These are phyloP conservation scores for Clarireedia sp. DNA, from an alignment of 2,329 filamentous ascomycete genomes.

Conservation along the genomic window DNA sequence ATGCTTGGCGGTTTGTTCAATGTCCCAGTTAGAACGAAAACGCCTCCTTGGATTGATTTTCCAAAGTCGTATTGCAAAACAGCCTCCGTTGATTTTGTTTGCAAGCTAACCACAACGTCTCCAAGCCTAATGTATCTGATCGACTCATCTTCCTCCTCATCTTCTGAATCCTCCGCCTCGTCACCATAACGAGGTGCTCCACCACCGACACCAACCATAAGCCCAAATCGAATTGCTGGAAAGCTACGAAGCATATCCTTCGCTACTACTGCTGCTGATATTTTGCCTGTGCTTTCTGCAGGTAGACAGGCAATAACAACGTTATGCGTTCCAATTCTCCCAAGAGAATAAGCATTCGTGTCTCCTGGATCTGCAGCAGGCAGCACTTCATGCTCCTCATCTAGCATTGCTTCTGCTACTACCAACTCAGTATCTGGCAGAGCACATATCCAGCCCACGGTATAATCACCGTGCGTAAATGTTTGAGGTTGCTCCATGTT, in stretches of 20 bases:
- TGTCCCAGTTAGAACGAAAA: not conserved
- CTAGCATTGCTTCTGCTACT: slow-evolving; percentile 15
- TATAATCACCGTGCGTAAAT: slow-evolving; percentile 9
- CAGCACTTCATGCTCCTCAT: slow-evolving; percentile 16
- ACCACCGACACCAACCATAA: slow-evolving; percentile 39
- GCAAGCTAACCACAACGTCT: slow-evolving; percentile 14
- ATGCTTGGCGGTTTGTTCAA: slow-evolving; percentile 1
- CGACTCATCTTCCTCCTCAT: slow-evolving; percentile 5
- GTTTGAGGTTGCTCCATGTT: not conserved
- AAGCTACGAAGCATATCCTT: slow-evolving; percentile 24
- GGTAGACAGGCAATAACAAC: slow-evolving; percentile 19
- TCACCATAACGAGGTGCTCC: slow-evolving; percentile 17
- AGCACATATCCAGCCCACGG: slow-evolving; percentile 21
- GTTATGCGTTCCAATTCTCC: slow-evolving; percentile 15
- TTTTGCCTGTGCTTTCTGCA: slow-evolving; percentile 22
- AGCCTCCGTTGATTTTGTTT: slow-evolving; percentile 8
- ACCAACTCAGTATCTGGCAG: slow-evolving; percentile 14
- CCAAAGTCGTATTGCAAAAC: slow-evolving; percentile 26
- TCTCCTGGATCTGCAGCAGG: slow-evolving; percentile 4
- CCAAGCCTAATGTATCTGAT: slow-evolving; percentile 13
- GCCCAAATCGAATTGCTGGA: slow-evolving; percentile 29
- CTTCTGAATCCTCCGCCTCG: not conserved
- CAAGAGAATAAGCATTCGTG: slow-evolving; percentile 16
- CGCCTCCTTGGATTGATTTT: slow-evolving; percentile 8
- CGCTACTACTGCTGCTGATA: slow-evolving; percentile 29